These are phyloP conservation scores for Vitellaria paradoxa DNA, from an alignment of 179 eudicot genomes.

Conservation along the genomic window DNA sequence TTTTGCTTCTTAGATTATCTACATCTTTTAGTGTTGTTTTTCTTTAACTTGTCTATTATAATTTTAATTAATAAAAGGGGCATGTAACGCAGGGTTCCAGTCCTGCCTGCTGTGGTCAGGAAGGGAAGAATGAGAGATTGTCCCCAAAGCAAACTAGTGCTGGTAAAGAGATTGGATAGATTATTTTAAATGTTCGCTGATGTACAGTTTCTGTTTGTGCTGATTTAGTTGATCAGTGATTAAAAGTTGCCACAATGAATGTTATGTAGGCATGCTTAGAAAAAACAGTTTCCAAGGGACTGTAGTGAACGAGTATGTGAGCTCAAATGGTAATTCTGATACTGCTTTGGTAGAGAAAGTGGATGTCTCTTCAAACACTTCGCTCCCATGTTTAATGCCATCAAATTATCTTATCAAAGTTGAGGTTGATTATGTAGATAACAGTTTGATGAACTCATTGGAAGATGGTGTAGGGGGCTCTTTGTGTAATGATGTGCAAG, in stretches of 20 bases:
- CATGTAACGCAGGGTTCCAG: slow-evolving; percentile 12
- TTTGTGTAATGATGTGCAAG: slow-evolving; percentile 20
- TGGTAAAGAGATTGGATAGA: slow-evolving; percentile 20
- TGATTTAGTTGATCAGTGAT: slow-evolving; percentile 9
- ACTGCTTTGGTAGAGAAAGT: slow-evolving; percentile 16
- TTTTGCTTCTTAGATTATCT: not conserved
- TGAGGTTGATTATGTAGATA: slow-evolving; percentile 19
- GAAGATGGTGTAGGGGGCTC: slow-evolving; percentile 23
- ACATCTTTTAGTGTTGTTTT: not conserved
- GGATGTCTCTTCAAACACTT: slow-evolving; percentile 7
- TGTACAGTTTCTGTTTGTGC: not conserved
- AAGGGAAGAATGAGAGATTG: slow-evolving; percentile 18
- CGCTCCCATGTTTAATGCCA: slow-evolving; percentile 8
- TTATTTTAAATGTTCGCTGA: not conserved
- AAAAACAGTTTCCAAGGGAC: slow-evolving; percentile 9
- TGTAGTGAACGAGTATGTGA: slow-evolving; percentile 11
- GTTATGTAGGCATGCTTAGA: slow-evolving; percentile 20
- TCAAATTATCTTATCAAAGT: slow-evolving; percentile 18
- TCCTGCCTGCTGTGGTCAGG: slow-evolving; percentile 19
- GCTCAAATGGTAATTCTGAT: slow-evolving; percentile 10
- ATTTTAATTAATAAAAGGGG: not conserved
- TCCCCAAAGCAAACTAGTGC: slow-evolving; percentile 14
- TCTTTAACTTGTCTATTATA: not conserved
- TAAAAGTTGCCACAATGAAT: not conserved
- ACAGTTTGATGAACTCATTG: slow-evolving; percentile 11